A percentile compares a stretch with the other conserved stretches of the same genome.
These are phyloP conservation scores for Penicillium maclennaniae DNA, from an alignment of 495 filamentous ascomycete species.

Conservation along the genomic window DNA sequence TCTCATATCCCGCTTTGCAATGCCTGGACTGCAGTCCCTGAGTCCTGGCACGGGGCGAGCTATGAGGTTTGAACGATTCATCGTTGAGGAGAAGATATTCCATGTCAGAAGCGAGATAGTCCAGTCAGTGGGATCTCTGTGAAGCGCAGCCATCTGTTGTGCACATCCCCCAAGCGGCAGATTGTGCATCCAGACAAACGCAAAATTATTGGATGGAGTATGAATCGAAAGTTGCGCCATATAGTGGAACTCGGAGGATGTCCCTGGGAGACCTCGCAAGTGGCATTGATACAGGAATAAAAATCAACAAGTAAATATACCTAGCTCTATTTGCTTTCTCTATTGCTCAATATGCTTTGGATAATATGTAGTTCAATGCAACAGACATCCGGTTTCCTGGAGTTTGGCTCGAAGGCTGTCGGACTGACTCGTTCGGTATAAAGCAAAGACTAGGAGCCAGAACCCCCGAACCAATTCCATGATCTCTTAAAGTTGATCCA, in stretches of 20 bases:
- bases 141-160: background rate
- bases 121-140: no score
- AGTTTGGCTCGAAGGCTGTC: no score
- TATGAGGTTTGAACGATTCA: no score
- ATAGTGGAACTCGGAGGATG: background rate
- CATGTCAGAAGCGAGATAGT: no score
- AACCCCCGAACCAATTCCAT: background rate
- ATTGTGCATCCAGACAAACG: background rate
- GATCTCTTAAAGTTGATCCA: background rate
- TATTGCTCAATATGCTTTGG: background rate
- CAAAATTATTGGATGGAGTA: background rate
- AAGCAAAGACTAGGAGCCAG: background rate
- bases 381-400: background rate
- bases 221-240: background rate
- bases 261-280: background rate
- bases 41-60: no score
- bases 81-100: no score
- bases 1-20: no score
- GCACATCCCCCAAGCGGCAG: background rate
- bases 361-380: background rate
- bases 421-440: background rate
- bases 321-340: background rate
- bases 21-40: no score
- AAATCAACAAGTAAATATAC: background rate
- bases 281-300: background rate